A percentile compares a stretch with the other conserved stretches of the same genome.
These are phyloP conservation scores for Glycine soja DNA, from an alignment of 306 rosid species.

Conservation along the genomic window DNA sequence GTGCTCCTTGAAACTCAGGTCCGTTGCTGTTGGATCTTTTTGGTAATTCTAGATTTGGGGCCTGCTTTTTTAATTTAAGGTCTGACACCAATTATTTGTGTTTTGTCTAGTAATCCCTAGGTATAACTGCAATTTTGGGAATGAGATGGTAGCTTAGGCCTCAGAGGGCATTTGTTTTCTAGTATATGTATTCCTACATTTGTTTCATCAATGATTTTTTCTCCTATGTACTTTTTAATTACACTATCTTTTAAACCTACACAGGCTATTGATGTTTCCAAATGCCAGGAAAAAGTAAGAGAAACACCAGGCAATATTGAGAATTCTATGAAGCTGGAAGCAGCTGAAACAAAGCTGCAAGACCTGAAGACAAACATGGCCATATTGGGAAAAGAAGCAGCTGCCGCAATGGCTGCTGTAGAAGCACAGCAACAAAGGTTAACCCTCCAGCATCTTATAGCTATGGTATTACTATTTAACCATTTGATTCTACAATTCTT, in stretches of 20 bases:
- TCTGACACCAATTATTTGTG: too few species aligned
- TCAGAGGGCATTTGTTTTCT: too few species aligned
- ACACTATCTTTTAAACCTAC: constrained; percentile 68
- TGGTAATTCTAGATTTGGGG: not conserved
- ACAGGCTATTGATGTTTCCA: constrained; percentile 96
- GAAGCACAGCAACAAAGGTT: constrained; percentile 98
- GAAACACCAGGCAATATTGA: constrained; percentile 87
- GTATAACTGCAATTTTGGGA: too few species aligned
- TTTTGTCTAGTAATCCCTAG: not conserved
- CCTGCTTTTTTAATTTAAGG: not conserved
- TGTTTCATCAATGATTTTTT: constrained; percentile 30
- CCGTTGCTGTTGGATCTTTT: not conserved
- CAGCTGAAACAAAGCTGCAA: constrained; percentile 83
- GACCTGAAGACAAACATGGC: constrained; percentile 89
- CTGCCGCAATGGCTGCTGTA: constrained; percentile 98
- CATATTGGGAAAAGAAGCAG: constrained; percentile 96
- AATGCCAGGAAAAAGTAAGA: constrained; percentile 83
- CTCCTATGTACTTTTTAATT: constrained; percentile 48
- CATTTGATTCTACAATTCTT: constrained; percentile 23
- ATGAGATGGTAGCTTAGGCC: too few species aligned
- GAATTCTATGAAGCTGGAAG: constrained; percentile 80
- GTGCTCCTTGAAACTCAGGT: not conserved
- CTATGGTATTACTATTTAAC: constrained; percentile 68
- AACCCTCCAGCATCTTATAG: constrained; percentile 93
- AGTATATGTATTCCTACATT: too few species aligned